Base-by-base conservation (phyloP, 192 early-diverging fungal genomes). In the Rhizoclosmatium globosum region DNA sequence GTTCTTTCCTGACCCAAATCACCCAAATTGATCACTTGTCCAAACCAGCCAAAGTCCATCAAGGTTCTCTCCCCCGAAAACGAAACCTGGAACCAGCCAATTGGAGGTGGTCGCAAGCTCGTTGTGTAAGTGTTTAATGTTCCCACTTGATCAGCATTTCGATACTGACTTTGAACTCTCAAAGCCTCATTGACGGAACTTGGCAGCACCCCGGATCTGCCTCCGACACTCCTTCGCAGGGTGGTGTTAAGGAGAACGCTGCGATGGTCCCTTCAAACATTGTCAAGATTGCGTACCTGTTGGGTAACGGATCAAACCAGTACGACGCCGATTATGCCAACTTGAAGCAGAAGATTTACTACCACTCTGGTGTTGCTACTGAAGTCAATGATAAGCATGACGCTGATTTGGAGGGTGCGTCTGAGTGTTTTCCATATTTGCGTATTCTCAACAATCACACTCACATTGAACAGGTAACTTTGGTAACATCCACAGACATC, bases 221-320 rank as follows among this genome's bases (percentile, higher is more conserved):
- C 15, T 23, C 46, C 19, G 72, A 74, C 42, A 43, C 59, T 53
- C 58, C n/a, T 23, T 62, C 58, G 7, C 56, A 48, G 21, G 72
- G 72, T 3, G 72, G 72, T 11, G 39, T 74, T 11, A 74, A 74
- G 72, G 44, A 42, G 7, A 62, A 53, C 2, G 57, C 72, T 13
- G 56, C 44, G 15, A 19, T 74, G 39, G 23, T 43, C 7, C 72
- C 72, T 2, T 74, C 72, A 44, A 74, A 74, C 59, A 62, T 74
- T 47, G 72, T 74, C 56, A 74, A 74, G 59, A 17, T 74, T 13
- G 72, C 72, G 19, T 74, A 74, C 39, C 44, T 74, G 39, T 21
- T 74, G 17, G 60, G 60, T 2, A 62, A 42, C 0, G 72, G 60
- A 53, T 43, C 23, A n/a, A 64, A 76, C 47, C 62, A 76, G 64